A percentile compares a stretch with the other conserved stretches of the same genome.
These are phyloP conservation scores for carrot (Daucus carota) DNA, from an alignment of 129 eudicot species.

Conservation along the genomic window DH1_v3.0 NC_030389.2:26932001-26932500, in stretches of 20 bases:
- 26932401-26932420: too few species aligned
- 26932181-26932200: constrained; percentile 88
- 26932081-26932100: not conserved
- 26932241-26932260: constrained; percentile 99
- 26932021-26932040: constrained; percentile 95
- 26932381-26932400: too few species aligned
- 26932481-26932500: too few species aligned
- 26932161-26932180: constrained; percentile 97
- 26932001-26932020: constrained; percentile 97
- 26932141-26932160: constrained; percentile 50
- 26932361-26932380: constrained; percentile 76
- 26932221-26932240: constrained; percentile 96
- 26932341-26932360: constrained; percentile 85
- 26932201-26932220: constrained; percentile 77
- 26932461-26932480: too few species aligned
- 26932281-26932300: not conserved
- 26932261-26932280: not conserved
- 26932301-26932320: not conserved
- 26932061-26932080: not conserved
- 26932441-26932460: too few species aligned
- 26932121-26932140: constrained; percentile 10
- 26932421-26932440: too few species aligned
- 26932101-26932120: not conserved
- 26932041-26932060: constrained; percentile 90
- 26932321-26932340: constrained; percentile 35